A percentile compares a stretch with the other conserved stretches of the same genome.
Evolutionary conservation across 805 yeast genomes (phyloP).

Genomic region (Schizosaccharomyces pombe): DNA sequence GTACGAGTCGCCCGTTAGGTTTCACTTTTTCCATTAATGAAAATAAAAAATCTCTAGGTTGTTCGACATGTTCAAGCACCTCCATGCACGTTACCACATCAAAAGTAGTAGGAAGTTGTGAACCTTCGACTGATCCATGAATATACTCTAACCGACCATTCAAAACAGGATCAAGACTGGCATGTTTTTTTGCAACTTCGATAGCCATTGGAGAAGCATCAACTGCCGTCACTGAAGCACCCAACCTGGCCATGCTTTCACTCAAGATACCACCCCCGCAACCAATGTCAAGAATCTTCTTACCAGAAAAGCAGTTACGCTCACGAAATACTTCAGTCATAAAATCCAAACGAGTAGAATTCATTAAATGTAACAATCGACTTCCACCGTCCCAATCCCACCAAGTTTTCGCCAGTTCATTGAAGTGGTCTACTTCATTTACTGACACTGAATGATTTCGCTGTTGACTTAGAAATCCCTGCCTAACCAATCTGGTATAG

Average conservation of each 20-base stretch:
- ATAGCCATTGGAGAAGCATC: slow-evolving; percentile 71
- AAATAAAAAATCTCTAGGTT: slow-evolving; percentile 50
- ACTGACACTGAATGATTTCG: background rate
- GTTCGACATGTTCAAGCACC: slow-evolving; percentile 80
- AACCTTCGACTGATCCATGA: slow-evolving; percentile 17
- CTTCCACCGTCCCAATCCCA: slow-evolving; percentile 93
- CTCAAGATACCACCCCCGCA: slow-evolving; percentile 95
- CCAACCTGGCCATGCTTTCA: slow-evolving; percentile 65
- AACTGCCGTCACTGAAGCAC: slow-evolving; percentile 47
- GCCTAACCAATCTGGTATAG: too few relatives aligned
- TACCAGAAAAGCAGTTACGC: slow-evolving; percentile 20
- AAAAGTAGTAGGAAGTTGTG: slow-evolving; percentile 18
- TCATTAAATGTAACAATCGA: slow-evolving; percentile 84
- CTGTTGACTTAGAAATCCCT: background rate
- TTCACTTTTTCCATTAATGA: slow-evolving; percentile 44
- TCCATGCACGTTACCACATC: slow-evolving; percentile 83
- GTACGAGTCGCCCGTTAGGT: slow-evolving; percentile 63
- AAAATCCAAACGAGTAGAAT: slow-evolving; percentile 68
- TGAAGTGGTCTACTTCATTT: slow-evolving; percentile 57
- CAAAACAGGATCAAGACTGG: slow-evolving; percentile 32
- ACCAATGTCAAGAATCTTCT: slow-evolving; percentile 59
- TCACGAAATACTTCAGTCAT: slow-evolving; percentile 42
- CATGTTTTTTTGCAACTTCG: slow-evolving; percentile 54
- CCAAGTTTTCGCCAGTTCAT: slow-evolving; percentile 82
- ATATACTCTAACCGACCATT: slow-evolving; percentile 24